Evolutionary conservation across 495 filamentous ascomycete genomes (phyloP), one percentile per base, ranked within the genome.

Genomic region (Patellaria atrata): DNA sequence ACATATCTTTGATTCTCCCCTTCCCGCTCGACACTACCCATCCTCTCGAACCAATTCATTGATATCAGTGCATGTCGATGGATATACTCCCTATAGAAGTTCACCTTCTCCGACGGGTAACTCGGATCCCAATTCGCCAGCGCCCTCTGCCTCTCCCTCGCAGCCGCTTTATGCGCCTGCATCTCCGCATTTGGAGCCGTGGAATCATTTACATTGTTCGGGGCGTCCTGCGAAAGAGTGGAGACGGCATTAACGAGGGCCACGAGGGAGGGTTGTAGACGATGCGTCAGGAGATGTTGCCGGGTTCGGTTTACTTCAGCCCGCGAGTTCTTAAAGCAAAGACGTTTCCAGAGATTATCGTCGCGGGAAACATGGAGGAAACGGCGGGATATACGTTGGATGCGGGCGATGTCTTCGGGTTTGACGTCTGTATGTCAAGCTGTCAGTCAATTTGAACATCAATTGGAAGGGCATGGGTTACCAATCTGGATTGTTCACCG

Each of bases 61-160:
- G 64, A 67, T 19, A 84, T 66, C 0, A 80, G 76, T 0, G 70
- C 83, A 59, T 89, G 68, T 15, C 84, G 66, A 17, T 83, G 81
- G 42, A 87, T 78, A 53, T 81, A 94, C 55, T 94, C 85, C 32
- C 77, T 71, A 45, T 91, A 94, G 75, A 82, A 94, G 32, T 80
- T 70, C 10, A 80, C 61, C 23, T 60, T 59, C 52, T 82, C 77
- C 9, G 60, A 57, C 10, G 77, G 73, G 38, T 77, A 78, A 3
- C 70, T 70, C 1, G 82, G 80, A 42, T 94, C 83, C 84, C 84
- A 92, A 42, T 78, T 80, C 4, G 73, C 75, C 32, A 79, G 68
- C 40, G 59, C 70, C 57, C 64, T 68, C 49, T 49, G 55, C 36
- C 63, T 60, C 38, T 61, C 56, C 7, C 45, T 55, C 33, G 50